These are phyloP conservation scores for Huntiella bhutanensis DNA, from an alignment of 2,329 filamentous ascomycete genomes.

Conservation along the genomic window DNA sequence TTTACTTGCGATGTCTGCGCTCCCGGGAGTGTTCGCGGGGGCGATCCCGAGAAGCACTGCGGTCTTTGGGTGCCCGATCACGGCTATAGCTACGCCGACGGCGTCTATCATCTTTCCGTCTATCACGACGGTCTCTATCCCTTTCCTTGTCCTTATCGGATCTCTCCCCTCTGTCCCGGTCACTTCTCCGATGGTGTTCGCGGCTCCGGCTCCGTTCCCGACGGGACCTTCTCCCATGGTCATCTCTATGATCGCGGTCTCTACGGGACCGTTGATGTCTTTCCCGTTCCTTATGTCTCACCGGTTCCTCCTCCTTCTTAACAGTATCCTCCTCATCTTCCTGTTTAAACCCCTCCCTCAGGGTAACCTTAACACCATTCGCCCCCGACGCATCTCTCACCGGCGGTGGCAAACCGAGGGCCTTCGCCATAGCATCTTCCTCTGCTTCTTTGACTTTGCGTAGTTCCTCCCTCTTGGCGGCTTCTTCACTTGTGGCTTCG, in stretches of 20 bases:
- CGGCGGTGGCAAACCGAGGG: slow-evolving; percentile 60
- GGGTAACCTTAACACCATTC: slow-evolving; percentile 46
- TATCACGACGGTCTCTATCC: neutral
- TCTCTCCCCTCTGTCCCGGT: neutral
- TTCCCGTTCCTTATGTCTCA: neutral
- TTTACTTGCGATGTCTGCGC: too few species aligned
- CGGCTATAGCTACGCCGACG: neutral
- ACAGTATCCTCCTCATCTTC: neutral
- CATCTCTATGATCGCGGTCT: neutral
- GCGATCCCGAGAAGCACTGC: too few species aligned
- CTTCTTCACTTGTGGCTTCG: slow-evolving; percentile 26
- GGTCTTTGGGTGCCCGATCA: neutral
- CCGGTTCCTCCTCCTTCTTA: neutral
- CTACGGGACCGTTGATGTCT: neutral
- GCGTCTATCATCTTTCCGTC: too few species aligned
- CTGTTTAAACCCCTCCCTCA: neutral
- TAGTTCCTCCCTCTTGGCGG: slow-evolving; percentile 58
- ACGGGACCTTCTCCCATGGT: neutral
- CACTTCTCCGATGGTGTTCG: neutral
- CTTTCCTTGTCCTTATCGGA: neutral
- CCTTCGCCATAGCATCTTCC: slow-evolving; percentile 71
- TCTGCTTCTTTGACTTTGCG: slow-evolving; percentile 75
- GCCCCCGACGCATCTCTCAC: slow-evolving; percentile 37
- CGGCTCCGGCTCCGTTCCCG: neutral
- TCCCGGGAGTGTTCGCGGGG: too few species aligned